phyloP scores from a whole-genome alignment of 495 filamentous ascomycete genomes.

The Talaromyces ruber region DNA sequence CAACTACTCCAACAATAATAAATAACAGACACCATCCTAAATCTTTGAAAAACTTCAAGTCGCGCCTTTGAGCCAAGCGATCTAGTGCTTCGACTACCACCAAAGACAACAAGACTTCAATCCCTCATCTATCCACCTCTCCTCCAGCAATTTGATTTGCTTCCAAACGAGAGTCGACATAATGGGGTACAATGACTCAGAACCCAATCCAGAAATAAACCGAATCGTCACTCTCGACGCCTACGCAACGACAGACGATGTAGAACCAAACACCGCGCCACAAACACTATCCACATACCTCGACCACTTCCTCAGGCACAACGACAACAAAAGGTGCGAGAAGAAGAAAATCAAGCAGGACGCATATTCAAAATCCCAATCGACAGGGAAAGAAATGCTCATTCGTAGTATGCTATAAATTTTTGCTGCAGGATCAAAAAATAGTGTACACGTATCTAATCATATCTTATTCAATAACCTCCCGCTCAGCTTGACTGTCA shows the following conservation, averaged over 20 bases:
- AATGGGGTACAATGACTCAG: neutral
- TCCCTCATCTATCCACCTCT: neutral
- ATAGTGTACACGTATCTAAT: neutral
- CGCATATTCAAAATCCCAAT: neutral
- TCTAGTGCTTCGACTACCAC: neutral
- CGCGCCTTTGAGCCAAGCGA: neutral
- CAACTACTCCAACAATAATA: neutral
- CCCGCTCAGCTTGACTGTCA: neutral
- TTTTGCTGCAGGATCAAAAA: neutral
- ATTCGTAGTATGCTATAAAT: neutral
- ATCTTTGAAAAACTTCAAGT: neutral
- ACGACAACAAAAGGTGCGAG: neutral
- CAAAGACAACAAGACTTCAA: neutral
- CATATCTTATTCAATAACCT: neutral
- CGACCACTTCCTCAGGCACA: neutral
- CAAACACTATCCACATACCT: neutral
- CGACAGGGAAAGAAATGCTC: neutral
- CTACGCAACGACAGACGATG: neutral
- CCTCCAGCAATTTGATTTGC: neutral
- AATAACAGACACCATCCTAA: neutral
- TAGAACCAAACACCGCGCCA: neutral
- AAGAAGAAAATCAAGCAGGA: too few relatives aligned
- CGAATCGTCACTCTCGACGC: too few relatives aligned
- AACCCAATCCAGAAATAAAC: neutral
- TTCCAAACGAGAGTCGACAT: neutral